These are phyloP conservation scores for Trametes sanguinea DNA, from an alignment of 768 basidiomycete genomes.

Conservation along the genomic window DNA sequence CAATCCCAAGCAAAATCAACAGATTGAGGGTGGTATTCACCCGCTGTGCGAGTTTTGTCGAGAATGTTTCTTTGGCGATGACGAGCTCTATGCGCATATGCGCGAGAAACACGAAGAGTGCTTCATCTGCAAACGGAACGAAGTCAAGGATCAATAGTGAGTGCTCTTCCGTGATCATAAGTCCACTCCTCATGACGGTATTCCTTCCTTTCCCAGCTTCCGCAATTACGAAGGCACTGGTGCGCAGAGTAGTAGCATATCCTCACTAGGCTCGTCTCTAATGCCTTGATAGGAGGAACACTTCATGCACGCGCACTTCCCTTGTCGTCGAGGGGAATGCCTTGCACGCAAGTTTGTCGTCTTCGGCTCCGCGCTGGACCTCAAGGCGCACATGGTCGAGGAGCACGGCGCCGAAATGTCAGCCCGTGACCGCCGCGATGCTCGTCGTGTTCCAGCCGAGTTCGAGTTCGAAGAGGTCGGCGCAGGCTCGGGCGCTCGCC, in stretches of 20 bases:
- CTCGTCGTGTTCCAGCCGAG: constrained; percentile 61
- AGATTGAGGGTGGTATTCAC: constrained; percentile 70
- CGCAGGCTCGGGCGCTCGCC: constrained; percentile 36
- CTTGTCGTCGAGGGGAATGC: constrained; percentile 74
- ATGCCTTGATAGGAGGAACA: constrained; percentile 59
- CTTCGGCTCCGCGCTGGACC: constrained; percentile 82
- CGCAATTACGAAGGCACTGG: constrained; percentile 75
- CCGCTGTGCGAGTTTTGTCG: constrained; percentile 87
- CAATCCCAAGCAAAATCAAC: constrained; percentile 44
- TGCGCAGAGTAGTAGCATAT: constrained; percentile 32
- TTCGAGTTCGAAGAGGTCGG: constrained; percentile 70
- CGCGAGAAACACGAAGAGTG: constrained; percentile 94
- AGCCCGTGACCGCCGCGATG: constrained; percentile 67
- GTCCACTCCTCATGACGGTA: background rate
- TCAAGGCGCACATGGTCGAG: constrained; percentile 89
- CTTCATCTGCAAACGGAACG: constrained; percentile 87
- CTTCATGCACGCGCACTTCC: constrained; percentile 73
- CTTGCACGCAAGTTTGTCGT: constrained; percentile 92
- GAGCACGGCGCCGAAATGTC: constrained; percentile 78
- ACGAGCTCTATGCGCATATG: constrained; percentile 94
- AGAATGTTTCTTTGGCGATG: constrained; percentile 92
- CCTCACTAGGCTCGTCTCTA: background rate
- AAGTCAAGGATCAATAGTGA: constrained; percentile 82
- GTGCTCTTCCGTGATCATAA: constrained; percentile 35
- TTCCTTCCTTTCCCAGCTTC: constrained; percentile 51